phyloP scores from a whole-genome alignment of 2,329 filamentous ascomycete species.

The Plectosphaerella sp. region DNA sequence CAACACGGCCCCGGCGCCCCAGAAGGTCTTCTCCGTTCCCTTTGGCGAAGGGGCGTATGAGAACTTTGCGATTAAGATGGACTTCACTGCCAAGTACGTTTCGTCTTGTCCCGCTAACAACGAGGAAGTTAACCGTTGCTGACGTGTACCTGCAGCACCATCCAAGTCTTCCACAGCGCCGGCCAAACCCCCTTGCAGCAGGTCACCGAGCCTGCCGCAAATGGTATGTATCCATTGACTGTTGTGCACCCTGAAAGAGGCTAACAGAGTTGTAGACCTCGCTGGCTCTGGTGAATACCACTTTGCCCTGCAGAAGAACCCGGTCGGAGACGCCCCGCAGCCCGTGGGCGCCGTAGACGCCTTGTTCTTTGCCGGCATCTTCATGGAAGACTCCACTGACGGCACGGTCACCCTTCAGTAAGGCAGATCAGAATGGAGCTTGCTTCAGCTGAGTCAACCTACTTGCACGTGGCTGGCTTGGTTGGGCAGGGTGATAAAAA shows the following conservation, averaged over 20 bases:
- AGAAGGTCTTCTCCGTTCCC: slow-evolving; percentile 10
- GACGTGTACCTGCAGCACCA: slow-evolving; percentile 13
- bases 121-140: not conserved
- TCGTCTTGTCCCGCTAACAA: slow-evolving; percentile 10
- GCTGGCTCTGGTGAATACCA: slow-evolving; percentile 40
- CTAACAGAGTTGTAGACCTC: slow-evolving; percentile 3
- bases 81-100: slow-evolving; percentile 6
- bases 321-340: slow-evolving; percentile 24
- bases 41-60: slow-evolving; percentile 10
- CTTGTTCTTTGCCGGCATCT: slow-evolving; percentile 25
- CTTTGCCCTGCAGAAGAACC: slow-evolving; percentile 39
- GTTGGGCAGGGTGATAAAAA: too few species aligned
- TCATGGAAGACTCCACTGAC: slow-evolving; percentile 22
- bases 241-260: not conserved
- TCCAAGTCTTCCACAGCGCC: slow-evolving; percentile 38
- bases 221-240: slow-evolving; percentile 21
- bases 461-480: too few species aligned
- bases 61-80: slow-evolving; percentile 11
- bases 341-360: slow-evolving; percentile 24
- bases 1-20: slow-evolving; percentile 1
- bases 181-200: slow-evolving; percentile 27
- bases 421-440: too few species aligned
- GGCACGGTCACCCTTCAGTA: slow-evolving; percentile 12
- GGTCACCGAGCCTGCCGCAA: slow-evolving; percentile 27
- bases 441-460: too few species aligned